These are phyloP conservation scores for Tilletia walkeri DNA, from an alignment of 1,284 basidiomycete species.

Conservation along the genomic window DNA sequence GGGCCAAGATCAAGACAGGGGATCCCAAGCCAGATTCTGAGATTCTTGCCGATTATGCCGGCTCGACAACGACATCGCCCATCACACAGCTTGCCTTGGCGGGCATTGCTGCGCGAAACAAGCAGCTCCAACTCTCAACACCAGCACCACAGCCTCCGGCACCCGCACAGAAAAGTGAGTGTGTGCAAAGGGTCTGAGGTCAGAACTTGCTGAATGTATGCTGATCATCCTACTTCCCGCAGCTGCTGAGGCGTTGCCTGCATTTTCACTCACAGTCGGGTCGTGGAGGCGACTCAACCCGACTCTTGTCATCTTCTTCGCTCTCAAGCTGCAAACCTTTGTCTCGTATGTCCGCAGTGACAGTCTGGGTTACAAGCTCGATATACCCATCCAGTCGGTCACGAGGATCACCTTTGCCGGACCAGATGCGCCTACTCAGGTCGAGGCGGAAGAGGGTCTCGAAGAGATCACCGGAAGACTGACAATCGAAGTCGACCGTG, in stretches of 20 bases:
- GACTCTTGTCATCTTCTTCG: slow-evolving; percentile 43
- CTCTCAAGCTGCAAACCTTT: slow-evolving; percentile 35
- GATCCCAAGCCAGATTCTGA: slow-evolving; percentile 23
- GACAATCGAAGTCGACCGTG: slow-evolving; percentile 36
- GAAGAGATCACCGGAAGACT: slow-evolving; percentile 34
- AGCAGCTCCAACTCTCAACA: not conserved
- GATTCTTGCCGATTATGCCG: slow-evolving; percentile 10
- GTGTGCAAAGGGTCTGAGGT: not conserved
- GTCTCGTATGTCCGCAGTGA: slow-evolving; percentile 43
- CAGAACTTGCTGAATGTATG: not conserved
- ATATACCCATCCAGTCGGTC: slow-evolving; percentile 40
- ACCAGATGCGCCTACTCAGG: slow-evolving; percentile 20
- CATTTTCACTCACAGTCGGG: slow-evolving; percentile 38
- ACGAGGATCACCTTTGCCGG: slow-evolving; percentile 22
- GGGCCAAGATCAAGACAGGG: slow-evolving; percentile 37
- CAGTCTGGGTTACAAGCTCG: slow-evolving; percentile 48
- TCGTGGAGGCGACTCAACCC: slow-evolving; percentile 44
- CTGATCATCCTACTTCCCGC: not conserved
- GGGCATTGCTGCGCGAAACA: slow-evolving; percentile 12
- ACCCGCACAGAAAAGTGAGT: slow-evolving; percentile 11
- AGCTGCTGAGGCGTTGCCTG: slow-evolving; percentile 37
- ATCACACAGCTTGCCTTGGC: slow-evolving; percentile 16
- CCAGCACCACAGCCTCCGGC: not conserved
- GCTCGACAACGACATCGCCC: not conserved
- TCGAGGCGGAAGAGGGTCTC: slow-evolving; percentile 39